Evolutionary conservation across 179 eudicot species (phyloP), one percentile per base, ranked within the genome.

Genomic region (Patellifolia procumbens): DNA sequence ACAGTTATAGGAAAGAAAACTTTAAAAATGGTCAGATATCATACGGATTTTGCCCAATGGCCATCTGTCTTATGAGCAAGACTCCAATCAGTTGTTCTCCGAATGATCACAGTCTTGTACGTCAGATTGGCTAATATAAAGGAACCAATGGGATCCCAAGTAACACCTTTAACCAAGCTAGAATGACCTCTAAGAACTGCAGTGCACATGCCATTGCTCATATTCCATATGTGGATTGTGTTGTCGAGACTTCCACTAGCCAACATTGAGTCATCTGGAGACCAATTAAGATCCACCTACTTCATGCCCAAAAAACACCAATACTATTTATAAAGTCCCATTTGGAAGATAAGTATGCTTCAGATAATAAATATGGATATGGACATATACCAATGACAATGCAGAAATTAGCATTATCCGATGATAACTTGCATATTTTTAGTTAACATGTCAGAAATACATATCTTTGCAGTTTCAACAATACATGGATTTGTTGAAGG

Each of bases 221-320:
- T 91, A 80, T 95, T 89, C 99, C 99, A 95, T 37, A 95, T 82
- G 77, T 95, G 97, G 73, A 95, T 86, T 32, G 97, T 95, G 63
- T 93, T 95, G 79, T 95, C 97, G 75, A 94, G 82, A 83, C 97
- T 95, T 74, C 91, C 99, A 82, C 97, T 95, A 17, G 93, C 99
- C 87, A 95, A 89, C 84, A 78, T 89, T 51, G 96, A 89, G 83
- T 94, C 97, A 88, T 94, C 97, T 32, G 97, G 97, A 77, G 98
- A 94, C 97, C 99, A 95, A 88, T 92, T 94, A 81, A 95, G 97
- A 93, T 95, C 99, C 89, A 92, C 99, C 99, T 95, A 95, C 95
- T 89, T 91, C 80, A 87, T 81, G 87, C 97, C 91, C 79, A 85
- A 81, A 88, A 81, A 85, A 81, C 74, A 68, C 72, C 77, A 68